Evolutionary conservation across 139 green algal species (phyloP).

Genomic region (Picochlorum sp.): DNA sequence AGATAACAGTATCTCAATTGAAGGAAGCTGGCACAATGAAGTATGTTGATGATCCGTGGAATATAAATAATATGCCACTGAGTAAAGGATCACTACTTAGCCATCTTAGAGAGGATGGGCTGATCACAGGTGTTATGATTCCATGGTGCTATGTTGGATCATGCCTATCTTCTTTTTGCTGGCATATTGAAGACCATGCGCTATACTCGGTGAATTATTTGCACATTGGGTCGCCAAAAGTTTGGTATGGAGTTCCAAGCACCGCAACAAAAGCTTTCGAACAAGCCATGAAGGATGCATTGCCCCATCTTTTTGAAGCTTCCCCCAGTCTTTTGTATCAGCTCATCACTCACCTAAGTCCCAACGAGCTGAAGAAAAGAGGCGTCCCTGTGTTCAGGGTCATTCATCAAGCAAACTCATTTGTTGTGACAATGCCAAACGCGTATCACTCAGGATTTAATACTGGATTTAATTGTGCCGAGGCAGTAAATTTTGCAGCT

Average conservation of each 20-base stretch:
- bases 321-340: constrained; percentile 57
- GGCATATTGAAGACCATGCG: constrained; percentile 75
- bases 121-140: constrained; percentile 74
- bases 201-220: constrained; percentile 85
- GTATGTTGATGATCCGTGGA: constrained; percentile 53
- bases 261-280: constrained; percentile 43
- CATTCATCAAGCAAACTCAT: constrained; percentile 66
- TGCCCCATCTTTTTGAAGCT: constrained; percentile 62
- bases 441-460: constrained; percentile 83
- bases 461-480: constrained; percentile 57
- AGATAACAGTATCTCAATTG: neutral
- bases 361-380: constrained; percentile 39
- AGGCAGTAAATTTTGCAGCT: constrained; percentile 84
- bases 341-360: constrained; percentile 76
- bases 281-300: constrained; percentile 39
- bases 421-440: constrained; percentile 84
- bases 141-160: constrained; percentile 73
- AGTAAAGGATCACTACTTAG: constrained; percentile 42
- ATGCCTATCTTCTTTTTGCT: constrained; percentile 56
- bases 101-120: constrained; percentile 44
- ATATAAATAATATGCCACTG: constrained; percentile 75
- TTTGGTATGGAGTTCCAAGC: constrained; percentile 61
- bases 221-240: constrained; percentile 55
- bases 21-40: neutral
- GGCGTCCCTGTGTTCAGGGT: constrained; percentile 71